Conservation (phyloP, 352 stramenopile species). For the Pythium oligandrum region DNA sequence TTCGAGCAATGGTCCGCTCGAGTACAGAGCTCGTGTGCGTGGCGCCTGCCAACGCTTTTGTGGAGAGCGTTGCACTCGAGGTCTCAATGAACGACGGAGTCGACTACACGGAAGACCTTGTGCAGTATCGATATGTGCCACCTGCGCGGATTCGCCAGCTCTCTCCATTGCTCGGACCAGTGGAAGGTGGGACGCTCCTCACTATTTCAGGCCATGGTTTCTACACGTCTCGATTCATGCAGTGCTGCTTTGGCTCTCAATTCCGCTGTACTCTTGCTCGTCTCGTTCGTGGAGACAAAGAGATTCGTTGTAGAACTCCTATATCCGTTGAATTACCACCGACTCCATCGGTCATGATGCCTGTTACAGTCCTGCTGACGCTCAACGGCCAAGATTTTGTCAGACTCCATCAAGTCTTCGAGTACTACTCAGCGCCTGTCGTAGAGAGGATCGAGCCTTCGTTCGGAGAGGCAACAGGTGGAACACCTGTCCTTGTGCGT, state of each 20-base stretch:
- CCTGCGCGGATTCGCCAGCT: constrained; percentile 45
- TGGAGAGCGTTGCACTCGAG: constrained; percentile 41
- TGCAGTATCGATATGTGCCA: constrained; percentile 56
- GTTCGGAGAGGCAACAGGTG: constrained; percentile 40
- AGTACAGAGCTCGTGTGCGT: constrained; percentile 33
- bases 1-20: constrained; percentile 36
- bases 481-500: constrained; percentile 43
- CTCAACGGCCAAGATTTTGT: constrained; percentile 76
- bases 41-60: constrained; percentile 25
- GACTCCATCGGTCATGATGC: constrained; percentile 6
- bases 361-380: constrained; percentile 54
- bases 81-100: constrained; percentile 86
- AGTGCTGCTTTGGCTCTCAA: constrained; percentile 60
- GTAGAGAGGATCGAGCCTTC: constrained; percentile 40
- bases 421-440: constrained; percentile 44
- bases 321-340: constrained; percentile 16
- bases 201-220: constrained; percentile 51
- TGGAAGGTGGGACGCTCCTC: constrained; percentile 44
- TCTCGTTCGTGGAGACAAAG: constrained; percentile 24
- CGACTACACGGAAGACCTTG: constrained; percentile 78
- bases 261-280: constrained; percentile 31
- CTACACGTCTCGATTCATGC: constrained; percentile 42
- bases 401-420: constrained; percentile 35
- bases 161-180: constrained; percentile 35
- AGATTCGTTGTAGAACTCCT: constrained; percentile 34